Base-by-base conservation (phyloP, 345 rosid genomes). In the Brassica cretica region DNA sequence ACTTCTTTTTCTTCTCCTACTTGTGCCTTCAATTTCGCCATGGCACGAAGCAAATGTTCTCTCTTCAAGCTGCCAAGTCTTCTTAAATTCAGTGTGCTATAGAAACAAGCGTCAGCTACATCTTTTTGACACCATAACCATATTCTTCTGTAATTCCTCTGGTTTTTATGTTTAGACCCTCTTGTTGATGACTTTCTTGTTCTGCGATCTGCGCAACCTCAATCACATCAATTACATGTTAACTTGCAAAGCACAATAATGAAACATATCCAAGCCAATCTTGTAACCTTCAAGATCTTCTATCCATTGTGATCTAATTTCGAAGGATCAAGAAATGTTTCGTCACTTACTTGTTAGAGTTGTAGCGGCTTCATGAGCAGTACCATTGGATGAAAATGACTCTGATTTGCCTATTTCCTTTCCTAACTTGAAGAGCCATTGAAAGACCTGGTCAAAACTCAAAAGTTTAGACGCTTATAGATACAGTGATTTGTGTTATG, bases 401-500 rank as follows among this genome's bases (percentile, higher is more conserved):
- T 75, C 71, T 64, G 68, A 70, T 60, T 24, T 77, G 41, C 64
- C 62, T 83, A 79, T 78, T 46, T 81, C 87, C 64, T 79, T 86
- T 56, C 86, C 81, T 27, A 35, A 79, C 81, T 81, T 85, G 69
- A 84, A 82, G 71, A 84, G 86, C 89, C 91, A 64, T 5, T 72
- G 92, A 67, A 89, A 68, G 78, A 90, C 87, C 97, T 94, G 97
- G 78, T 81, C 78, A 83, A 58, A 80, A 75, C 70, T 53, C 58
- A 82, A 74, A 78, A 72, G 6, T 33, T 29, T 37, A 74, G 30
- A 60, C 15, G 56, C 41, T 55, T 10, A 66, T 70, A 64, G 76
- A 12, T 70, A 64, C 46, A 59, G 30, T 64, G 15, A 6, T 60
- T 5, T 44, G 33, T 62, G 59, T 68, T 53, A 70, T 25, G 60